Base-by-base conservation (phyloP, 495 filamentous ascomycete species). In the Rostrohypoxylon terebratum region DNA sequence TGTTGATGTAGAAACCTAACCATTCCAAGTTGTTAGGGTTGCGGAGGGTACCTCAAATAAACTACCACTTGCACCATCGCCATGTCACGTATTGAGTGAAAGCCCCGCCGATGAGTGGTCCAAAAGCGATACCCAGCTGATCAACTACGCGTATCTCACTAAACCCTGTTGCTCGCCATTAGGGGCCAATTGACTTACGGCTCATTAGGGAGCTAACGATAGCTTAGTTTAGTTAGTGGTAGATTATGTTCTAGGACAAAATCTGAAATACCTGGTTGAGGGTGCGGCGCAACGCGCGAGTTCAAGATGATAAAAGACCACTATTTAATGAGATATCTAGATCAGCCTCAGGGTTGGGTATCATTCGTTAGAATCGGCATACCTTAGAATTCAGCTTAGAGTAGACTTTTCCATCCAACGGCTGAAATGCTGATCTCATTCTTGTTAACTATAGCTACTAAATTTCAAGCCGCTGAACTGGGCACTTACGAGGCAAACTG, bases 71-170 rank as follows among this genome's bases (percentile, higher is more conserved):
- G 66, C 87, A 77, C 79, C 79, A 81, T 25, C 79, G 33, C 79
- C 79, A 81, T 6, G 70, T 74, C 87, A 66, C 77, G 20, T 86
- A 79, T 23, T 88, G 82, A 2, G 90, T 91, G 51, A 92, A 88
- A 0, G 85, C 87, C 47, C 89, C 89, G 16, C 88, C 88, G 5
- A 90, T 59, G 20, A 89, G 55, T 0, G 88, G 88, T 0, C 88
- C 87, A 7, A 78, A 47, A 0, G 85, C 80, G 18, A 68, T 25
- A 14, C 69, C 75, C 10, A 77, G 14, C 13, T 77, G 66, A 9
- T 45, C 38, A 75, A 78, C 59, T 65, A 40, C 53, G 85, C 74
- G 74, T 73, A 34, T 36, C 6, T 31, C 16, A 10, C 36, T 55
- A 55, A 36, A 0, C 4, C 11, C 1, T 16, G 31, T 9, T 4